phyloP scores from a whole-genome alignment of 2,329 filamentous ascomycete species.

The Colletotrichum agaves region DNA sequence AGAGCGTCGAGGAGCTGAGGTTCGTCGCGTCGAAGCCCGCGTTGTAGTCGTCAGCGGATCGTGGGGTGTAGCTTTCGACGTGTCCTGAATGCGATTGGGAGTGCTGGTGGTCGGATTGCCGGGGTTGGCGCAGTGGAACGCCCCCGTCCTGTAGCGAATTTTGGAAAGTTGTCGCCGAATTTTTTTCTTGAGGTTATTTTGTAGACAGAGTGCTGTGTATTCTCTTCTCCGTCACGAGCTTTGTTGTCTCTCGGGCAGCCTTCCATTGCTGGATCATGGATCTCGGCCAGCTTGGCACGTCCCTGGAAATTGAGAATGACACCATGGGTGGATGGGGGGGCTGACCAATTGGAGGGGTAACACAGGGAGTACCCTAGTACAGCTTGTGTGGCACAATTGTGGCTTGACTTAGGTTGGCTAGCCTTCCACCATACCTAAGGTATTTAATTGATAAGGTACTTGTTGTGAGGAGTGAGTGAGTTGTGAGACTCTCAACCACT shows the following conservation, averaged over 20 bases:
- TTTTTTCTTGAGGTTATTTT: not conserved
- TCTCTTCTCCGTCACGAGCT: slow-evolving; percentile 21
- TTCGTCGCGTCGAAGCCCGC: not conserved
- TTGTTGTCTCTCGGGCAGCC: not conserved
- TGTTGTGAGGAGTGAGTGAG: not conserved
- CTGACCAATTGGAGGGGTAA: slow-evolving; percentile 25
- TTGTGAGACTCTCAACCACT: slow-evolving; percentile 10
- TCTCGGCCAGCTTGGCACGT: slow-evolving; percentile 12
- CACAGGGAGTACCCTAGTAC: not conserved
- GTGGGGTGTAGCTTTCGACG: slow-evolving; percentile 23
- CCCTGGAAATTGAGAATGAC: slow-evolving; percentile 27
- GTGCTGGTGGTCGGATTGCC: slow-evolving; percentile 2
- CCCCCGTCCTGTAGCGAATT: not conserved
- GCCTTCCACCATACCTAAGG: no score
- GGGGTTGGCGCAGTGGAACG: not conserved
- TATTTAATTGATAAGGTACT: slow-evolving; percentile 20
- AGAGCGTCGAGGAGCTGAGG: not conserved
- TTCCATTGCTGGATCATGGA: slow-evolving; percentile 26
- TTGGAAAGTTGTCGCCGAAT: not conserved
- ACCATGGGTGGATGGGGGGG: slow-evolving; percentile 17
- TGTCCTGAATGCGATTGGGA: slow-evolving; percentile 11
- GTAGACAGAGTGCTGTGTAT: slow-evolving; percentile 16
- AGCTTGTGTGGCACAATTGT: slow-evolving; percentile 8
- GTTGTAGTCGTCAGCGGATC: slow-evolving; percentile 14
- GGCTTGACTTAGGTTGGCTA: slow-evolving; percentile 14